Evolutionary conservation across 495 filamentous ascomycete species (phyloP), one percentile per base, ranked within the genome.

Genomic region (Glarea lozoyensis): DNA sequence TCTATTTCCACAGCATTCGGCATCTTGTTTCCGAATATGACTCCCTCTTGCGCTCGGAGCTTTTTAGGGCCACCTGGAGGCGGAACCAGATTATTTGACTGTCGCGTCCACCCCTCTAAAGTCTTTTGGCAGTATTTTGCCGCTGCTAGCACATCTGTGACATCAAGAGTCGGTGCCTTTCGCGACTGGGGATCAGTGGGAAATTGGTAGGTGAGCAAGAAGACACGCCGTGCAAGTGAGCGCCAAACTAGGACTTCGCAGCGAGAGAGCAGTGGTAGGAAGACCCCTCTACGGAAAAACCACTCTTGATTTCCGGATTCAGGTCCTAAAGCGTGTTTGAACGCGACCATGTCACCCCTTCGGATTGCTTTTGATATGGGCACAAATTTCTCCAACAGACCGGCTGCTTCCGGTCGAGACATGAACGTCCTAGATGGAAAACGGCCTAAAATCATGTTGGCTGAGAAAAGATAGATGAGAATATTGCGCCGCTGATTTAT

Each of bases 221-320:
- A 96, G 0, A 81, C 79, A 37, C 77, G 82, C 7, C 92, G 76
- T 10, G 81, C 76, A 15, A 98, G 71, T 2, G 83, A 84, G 2
- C 90, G 78, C 88, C 86, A 94, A 6, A 94, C 73, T 0, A 94
- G 69, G 2, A 85, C 71, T 37, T 93, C 83, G 32, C 88, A 82
- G 31, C 83, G 70, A 55, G 81, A 81, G 6, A 73, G 65, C 2
- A 94, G 64, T 15, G 82, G 73, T 0, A 94, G 68, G 15, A 92
- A 69, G 15, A 94, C 68, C 0, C 84, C 81, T 48, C 78, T 82
- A n/a, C 70, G 67, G 9, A 82, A 73, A 54, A 95, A 84, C 86
- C 85, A 96, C 10, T 72, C 52, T 33, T 75, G 62, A 40, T 67
- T 59, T 20, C 52, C 42, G 16, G 60, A 65, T 22, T 58, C 57